These are phyloP conservation scores for Setaria viridis DNA, from an alignment of 202 grass and related monocot species.

Conservation along the genomic window DNA sequence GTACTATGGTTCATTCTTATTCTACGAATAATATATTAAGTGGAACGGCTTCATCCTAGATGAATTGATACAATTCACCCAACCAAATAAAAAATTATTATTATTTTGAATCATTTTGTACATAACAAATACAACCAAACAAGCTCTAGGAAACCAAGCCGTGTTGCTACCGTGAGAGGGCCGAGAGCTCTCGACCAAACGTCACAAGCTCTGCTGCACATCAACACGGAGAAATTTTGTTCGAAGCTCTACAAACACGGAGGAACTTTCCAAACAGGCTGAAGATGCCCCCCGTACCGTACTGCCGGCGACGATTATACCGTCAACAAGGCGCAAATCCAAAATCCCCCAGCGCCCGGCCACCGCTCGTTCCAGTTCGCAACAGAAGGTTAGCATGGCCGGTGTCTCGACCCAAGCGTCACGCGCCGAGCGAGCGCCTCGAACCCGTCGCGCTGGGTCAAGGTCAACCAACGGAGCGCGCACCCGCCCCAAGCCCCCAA, in stretches of 20 bases:
- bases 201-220: not conserved
- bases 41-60: too few species aligned
- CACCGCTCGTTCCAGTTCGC: not conserved
- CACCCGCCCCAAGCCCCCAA: not conserved
- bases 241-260: not conserved
- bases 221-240: not conserved
- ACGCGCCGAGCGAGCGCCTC: not conserved
- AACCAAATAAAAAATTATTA: too few species aligned
- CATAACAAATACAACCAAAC: too few species aligned
- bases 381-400: not conserved
- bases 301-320: not conserved
- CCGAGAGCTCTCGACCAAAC: not conserved
- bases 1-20: too few species aligned
- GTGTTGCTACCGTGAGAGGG: not conserved
- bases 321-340: not conserved
- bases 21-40: too few species aligned
- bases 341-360: not conserved
- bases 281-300: not conserved
- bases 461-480: constrained; percentile 23
- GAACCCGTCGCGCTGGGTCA: constrained; percentile 6
- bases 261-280: not conserved
- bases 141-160: not conserved
- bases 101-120: too few species aligned
- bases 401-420: not conserved
- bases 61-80: too few species aligned